Base-by-base conservation (phyloP, 257 asterid genomes). In the Phtheirospermum japonicum region DNA sequence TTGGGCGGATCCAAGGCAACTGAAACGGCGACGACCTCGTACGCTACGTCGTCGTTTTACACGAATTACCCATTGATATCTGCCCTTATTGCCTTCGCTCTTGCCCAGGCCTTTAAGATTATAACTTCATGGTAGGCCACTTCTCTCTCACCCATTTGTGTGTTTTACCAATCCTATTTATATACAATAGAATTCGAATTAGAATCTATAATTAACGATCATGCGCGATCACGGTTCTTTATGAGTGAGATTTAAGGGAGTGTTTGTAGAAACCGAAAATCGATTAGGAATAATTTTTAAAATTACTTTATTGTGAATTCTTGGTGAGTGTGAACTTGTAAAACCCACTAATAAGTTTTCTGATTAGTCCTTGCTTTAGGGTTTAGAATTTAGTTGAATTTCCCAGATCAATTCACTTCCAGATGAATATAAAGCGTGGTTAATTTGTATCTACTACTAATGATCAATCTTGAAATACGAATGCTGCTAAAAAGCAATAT, bases 21-120 rank as follows among this genome's bases (percentile, higher is more conserved):
- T 9, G 67, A 73, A 31, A 54, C 66, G 19, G 61, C 76, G 53
- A 39, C 67, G 2, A 61, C 77, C 3, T 67, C 86, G 64, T 54
- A 71, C 28, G 43, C 59, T 3, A 34, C 79, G 7, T 69, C 68
- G 31, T 55, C 87, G 17, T 9, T 84, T 40, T 78, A 86, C 42
- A 32, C 84, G 28, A 89, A 87, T 71, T 66, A 68, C 61, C 88
- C 87, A 9, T 59, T 87, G 56, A 71, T 87, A n/a, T 81, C 92
- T 55, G 92, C 94, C 59, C 59, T 89, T 51, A 18, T 89, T n/a
- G 94, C 88, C 37, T 86, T 86, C 58, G 77, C 77, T 52, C 61
- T 89, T 71, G 97, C 95, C 18, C 95, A 89, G 81, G 71, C 78
- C 53, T 51, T 75, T 51, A 89, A 86, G 75, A 67, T 89, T 74